phyloP scores from a whole-genome alignment of 495 filamentous ascomycete genomes.

The Penicillium simplicissimum region DNA sequence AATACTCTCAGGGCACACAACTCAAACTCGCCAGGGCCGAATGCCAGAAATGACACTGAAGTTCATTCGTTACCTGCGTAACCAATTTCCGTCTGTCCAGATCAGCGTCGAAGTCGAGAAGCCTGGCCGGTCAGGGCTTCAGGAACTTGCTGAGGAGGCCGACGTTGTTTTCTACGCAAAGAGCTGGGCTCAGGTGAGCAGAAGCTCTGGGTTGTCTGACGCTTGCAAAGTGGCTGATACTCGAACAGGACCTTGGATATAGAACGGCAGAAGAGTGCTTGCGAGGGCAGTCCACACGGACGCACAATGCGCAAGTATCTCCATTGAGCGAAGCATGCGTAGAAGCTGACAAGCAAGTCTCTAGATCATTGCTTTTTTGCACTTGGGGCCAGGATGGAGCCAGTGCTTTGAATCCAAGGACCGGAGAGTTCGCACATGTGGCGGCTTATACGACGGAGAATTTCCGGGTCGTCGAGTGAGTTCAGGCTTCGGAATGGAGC shows the following conservation, averaged over 20 bases:
- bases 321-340: not conserved
- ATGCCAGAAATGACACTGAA: constrained; percentile 61
- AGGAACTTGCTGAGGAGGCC: constrained; percentile 60
- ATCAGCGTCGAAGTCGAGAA: constrained; percentile 75
- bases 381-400: constrained; percentile 70
- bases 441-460: constrained; percentile 44
- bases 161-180: constrained; percentile 72
- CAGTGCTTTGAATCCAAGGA: constrained; percentile 43
- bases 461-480: constrained; percentile 63
- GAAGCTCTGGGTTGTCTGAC: too few species aligned
- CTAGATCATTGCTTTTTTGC: constrained; percentile 60
- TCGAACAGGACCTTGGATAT: constrained; percentile 47
- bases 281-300: constrained; percentile 41
- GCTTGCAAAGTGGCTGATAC: constrained; percentile 5
- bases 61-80: constrained; percentile 61
- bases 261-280: constrained; percentile 52
- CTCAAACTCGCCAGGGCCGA: constrained; percentile 54
- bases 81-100: constrained; percentile 41
- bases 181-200: constrained; percentile 64
- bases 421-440: constrained; percentile 41
- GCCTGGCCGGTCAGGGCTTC: constrained; percentile 59
- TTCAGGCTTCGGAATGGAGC: constrained; percentile 18
- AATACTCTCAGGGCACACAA: not conserved
- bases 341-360: not conserved
- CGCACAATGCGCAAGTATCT: constrained; percentile 42